Percentiles rank a stretch among this genome's conserved stretches.
phyloP scores from a whole-genome alignment of 1,139 yeast species.

The Candida neerlandica region DNA sequence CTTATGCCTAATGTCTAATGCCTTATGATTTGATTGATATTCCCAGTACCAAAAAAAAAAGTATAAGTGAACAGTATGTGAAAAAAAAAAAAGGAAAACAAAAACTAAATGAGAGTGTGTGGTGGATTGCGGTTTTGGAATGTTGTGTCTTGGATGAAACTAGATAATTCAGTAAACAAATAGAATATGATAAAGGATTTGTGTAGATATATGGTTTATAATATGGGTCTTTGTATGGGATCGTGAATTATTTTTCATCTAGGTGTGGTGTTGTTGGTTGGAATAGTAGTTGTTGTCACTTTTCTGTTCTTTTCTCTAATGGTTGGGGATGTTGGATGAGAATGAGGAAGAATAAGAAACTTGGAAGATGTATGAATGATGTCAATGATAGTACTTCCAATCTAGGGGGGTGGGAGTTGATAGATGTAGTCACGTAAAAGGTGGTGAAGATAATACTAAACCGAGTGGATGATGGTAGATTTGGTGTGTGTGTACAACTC shows the following conservation, averaged over 20 bases:
- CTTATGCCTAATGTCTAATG: background rate
- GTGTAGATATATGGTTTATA: background rate
- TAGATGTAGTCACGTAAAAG: background rate
- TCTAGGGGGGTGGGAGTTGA: too few species aligned
- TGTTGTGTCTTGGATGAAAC: background rate
- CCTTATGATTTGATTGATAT: background rate
- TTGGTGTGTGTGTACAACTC: background rate
- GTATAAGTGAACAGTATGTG: background rate
- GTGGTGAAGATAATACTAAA: background rate
- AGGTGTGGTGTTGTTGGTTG: background rate
- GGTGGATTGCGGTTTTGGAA: background rate
- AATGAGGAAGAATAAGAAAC: background rate
- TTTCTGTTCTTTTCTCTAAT: background rate
- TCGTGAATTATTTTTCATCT: slow-evolving; percentile 3
- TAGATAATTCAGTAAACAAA: background rate
- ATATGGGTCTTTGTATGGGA: background rate
- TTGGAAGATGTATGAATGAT: background rate
- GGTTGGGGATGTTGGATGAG: too few species aligned
- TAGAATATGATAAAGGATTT: background rate
- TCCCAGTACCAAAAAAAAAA: background rate
- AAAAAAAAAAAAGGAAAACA: background rate
- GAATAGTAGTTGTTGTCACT: background rate
- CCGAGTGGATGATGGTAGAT: background rate
- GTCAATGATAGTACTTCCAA: background rate
- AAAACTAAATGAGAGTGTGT: background rate